Base-by-base conservation (phyloP, 1,284 basidiomycete species). In the Leccinum pachyderme region DNA sequence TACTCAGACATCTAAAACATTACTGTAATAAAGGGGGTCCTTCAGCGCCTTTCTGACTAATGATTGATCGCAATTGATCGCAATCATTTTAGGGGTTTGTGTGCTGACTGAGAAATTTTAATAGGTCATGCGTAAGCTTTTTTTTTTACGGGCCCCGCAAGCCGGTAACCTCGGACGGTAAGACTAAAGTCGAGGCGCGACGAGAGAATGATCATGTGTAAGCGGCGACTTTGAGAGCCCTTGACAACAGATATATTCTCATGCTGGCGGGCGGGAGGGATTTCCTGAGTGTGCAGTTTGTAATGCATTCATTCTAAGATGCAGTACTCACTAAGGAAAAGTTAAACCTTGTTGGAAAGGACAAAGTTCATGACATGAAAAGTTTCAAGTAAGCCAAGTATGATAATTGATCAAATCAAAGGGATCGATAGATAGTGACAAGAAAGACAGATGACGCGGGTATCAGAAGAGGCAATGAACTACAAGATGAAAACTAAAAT, bases 401-500 rank as follows among this genome's bases (percentile, higher is more conserved):
- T 1, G 33, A 49, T n/a, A 27, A 41, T 12, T 28, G 49, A n/a
- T 31, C 15, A 24, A 37, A 44, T 52, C n/a, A 43, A 25, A 13
- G 12, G 27, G 39, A 37, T 31, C 31, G 9, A 33, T 37, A 49
- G 46, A 52, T 45, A 31, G 22, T 8, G 46, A 52, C 28, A 47
- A 49, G 47, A 39, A 29, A 39, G 22, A 55, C n/a, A 27, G 22
- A 52, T 39, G 35, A 48, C 32, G 27, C 35, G 35, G 2, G 7
- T 15, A 51, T 9, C 7, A n/a, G 43, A 8, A 25, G 13, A 41
- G 18, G 22, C 3, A 49, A 29, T 7, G 15, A 32, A 46, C 54
- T 32, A 65, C 41, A 52, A 49, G 15, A 66, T 52, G 35, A 68
- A 65, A 29, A 22, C 66, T 68, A 18, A 12, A 41, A 31, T 13